Evolutionary conservation across 495 filamentous ascomycete species (phyloP), one percentile per base, ranked within the genome.

Genomic region (Chaetomidium leptoderma): DNA sequence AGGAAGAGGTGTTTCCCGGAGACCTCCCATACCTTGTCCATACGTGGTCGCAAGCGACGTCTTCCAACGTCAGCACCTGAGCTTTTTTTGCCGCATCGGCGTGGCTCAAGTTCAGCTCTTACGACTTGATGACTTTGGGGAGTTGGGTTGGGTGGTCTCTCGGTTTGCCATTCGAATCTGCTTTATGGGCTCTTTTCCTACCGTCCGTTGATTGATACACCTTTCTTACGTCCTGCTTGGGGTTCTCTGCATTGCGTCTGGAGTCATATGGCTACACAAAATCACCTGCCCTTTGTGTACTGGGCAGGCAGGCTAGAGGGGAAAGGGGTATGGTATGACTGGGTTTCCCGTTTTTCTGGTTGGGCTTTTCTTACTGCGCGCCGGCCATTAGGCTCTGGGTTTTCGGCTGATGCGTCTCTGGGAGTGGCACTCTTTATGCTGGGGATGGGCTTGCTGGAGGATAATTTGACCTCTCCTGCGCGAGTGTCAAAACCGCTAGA

Each of bases 1-100:
- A 74, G 62, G 77, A 80, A 63, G 70, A 75, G 53, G 65, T 68
- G 14, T 66, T 67, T 27, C 39, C 46, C 0, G 69, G 67, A 10
- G 67, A 71, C 46, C 52, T 55, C 14, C 67, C 69, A 19, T 70
- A 60, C 47, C 61, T 71, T 19, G 44, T 66, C 14, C 67, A 59
- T 16, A 68, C 57, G 1, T 71, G 69, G 69, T 51, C 30, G 50
- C 43, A 57, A 16, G 35, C 53, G 21, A 53, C 17, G 1, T 33
- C 55, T 1, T 53, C 52, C 16, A 53, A 29, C 35, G 52, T 40
- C 0, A 43, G 40, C 29, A 29, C 50, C 23, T 66, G 21, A 17
- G 17, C 11, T 23, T 46, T 27, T 4, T 4, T 35, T 32, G 13
- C 35, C 10, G 24, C 39, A 13, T n/a, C 29, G 11, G 24, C 24